Percentiles rank a stretch among this genome's conserved stretches.
These are phyloP conservation scores for Schizochytrium sp. DNA, from an alignment of 108 stramenopile species.

Conservation along the genomic window DNA sequence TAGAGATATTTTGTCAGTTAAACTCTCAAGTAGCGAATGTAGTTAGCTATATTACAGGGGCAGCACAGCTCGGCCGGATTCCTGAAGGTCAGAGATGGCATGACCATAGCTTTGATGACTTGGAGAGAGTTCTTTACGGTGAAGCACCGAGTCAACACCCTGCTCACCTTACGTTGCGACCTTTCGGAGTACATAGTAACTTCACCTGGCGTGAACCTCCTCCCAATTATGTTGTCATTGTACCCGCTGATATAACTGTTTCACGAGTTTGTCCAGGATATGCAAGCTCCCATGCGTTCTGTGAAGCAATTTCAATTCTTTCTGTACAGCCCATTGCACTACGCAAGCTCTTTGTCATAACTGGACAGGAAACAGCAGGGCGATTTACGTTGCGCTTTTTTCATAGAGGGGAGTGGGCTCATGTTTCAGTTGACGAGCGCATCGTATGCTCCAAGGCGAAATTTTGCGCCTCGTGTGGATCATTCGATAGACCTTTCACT, in stretches of 20 bases:
- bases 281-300: neutral
- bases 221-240: neutral
- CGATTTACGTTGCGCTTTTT: conserved; percentile 33
- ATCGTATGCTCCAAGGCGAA: conserved; percentile 1
- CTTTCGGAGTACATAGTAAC: neutral
- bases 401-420: conserved; percentile 43
- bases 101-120: neutral
- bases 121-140: conserved; percentile 29
- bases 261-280: conserved; percentile 29
- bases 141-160: neutral
- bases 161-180: neutral
- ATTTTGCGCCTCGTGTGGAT: conserved; percentile 1
- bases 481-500: neutral
- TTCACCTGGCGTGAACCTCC: neutral
- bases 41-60: conserved; percentile 4
- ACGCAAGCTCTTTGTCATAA: neutral
- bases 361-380: neutral
- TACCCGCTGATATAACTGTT: neutral
- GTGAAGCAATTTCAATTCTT: neutral
- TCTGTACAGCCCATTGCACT: neutral
- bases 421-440: neutral
- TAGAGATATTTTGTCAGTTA: neutral
- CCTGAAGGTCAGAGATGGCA: neutral
- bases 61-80: neutral
- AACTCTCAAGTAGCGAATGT: neutral